Base-by-base conservation (phyloP, 1,284 basidiomycete species). In the Vanrija pseudolonga region DNA sequence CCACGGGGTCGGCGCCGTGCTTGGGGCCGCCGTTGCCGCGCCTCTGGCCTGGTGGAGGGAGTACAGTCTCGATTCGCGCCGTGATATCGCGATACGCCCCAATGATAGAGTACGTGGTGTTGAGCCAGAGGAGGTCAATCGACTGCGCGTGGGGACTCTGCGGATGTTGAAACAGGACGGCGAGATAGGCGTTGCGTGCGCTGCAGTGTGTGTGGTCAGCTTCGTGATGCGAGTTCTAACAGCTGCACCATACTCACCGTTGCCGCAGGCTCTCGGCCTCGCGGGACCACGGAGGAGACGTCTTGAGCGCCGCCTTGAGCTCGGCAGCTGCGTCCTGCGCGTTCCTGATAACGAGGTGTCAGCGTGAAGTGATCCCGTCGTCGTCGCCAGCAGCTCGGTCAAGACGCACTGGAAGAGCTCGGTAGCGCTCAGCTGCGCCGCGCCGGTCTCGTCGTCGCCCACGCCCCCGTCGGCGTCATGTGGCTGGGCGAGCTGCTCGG, bases 71-170 rank as follows among this genome's bases (percentile, higher is more conserved):
- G 56, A 91, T 81, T 0, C 79, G 72, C 47, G 83, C 74, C 60
- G 95, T 83, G 44, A 82, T 82, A 56, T 87, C 82, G 67, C 93
- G 91, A 79, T 92, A 95, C 32, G 83, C 80, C 23, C 85, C 79
- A 63, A 97, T 96, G 73, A 93, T 84, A 38, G 84, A 80, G 76
- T 97, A 89, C 19, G 90, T 89, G 0, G 92, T 95, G 66, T 90
- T 86, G 82, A 92, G 87, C 92, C 93, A 96, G 11, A 96, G 80
- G 53, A 86, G 84, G 44, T 93, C 89, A 42, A 86, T 84, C 75
- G 88, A 87, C 70, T 86, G 86, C 37, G 88, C 85, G 71, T 90
- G 87, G 45, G 82, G 83, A 44, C 85, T 82, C 57, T 84, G 84
- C 0, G 89, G 86, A 66, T 90, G 81, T 22, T 84, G 75, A 62